A percentile compares a stretch with the other conserved stretches of the same genome.
Conservation (phyloP, 108 stramenopile species). For the Fistulifera pelliculosa region DNA sequence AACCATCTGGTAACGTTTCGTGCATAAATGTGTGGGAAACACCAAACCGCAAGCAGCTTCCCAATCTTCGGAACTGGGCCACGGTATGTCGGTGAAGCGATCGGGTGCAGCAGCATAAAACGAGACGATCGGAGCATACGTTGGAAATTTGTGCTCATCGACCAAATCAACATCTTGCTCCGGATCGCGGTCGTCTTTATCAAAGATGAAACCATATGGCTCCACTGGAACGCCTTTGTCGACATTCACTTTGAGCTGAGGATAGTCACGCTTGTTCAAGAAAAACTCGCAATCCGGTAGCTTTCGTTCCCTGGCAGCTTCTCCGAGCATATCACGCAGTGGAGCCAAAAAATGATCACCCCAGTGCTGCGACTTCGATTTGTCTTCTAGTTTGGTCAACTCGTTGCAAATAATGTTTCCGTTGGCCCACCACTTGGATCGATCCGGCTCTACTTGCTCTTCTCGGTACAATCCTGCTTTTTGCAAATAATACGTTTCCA, state of each 20-base stretch:
- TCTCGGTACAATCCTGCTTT: slow-evolving; percentile 82
- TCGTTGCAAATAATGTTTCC: slow-evolving; percentile 99
- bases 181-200: slow-evolving; percentile 93
- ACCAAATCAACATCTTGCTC: slow-evolving; percentile 87
- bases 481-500: slow-evolving; percentile 76
- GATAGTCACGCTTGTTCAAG: slow-evolving; percentile 99
- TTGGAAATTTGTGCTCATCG: slow-evolving; percentile 67
- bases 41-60: slow-evolving; percentile 94
- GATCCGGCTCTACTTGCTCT: slow-evolving; percentile 86
- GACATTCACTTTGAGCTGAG: slow-evolving; percentile 95
- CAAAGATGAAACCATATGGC: slow-evolving; percentile 98
- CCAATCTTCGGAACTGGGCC: slow-evolving; percentile 99
- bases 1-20: slow-evolving; percentile 50
- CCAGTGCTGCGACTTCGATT: slow-evolving; percentile 83
- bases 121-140: slow-evolving; percentile 93
- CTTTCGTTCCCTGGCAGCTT: slow-evolving; percentile 76
- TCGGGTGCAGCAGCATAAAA: slow-evolving; percentile 86
- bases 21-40: slow-evolving; percentile 76
- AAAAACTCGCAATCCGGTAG: slow-evolving; percentile 99
- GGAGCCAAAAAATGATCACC: slow-evolving; percentile 91
- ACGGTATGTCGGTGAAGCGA: slow-evolving; percentile 96
- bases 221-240: slow-evolving; percentile 79
- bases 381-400: slow-evolving; percentile 63
- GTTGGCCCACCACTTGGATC: slow-evolving; percentile 98
- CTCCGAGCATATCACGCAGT: slow-evolving; percentile 93